Base-by-base conservation (phyloP, 169 alveolate genomes). In the Eimeria tenella region DNA sequence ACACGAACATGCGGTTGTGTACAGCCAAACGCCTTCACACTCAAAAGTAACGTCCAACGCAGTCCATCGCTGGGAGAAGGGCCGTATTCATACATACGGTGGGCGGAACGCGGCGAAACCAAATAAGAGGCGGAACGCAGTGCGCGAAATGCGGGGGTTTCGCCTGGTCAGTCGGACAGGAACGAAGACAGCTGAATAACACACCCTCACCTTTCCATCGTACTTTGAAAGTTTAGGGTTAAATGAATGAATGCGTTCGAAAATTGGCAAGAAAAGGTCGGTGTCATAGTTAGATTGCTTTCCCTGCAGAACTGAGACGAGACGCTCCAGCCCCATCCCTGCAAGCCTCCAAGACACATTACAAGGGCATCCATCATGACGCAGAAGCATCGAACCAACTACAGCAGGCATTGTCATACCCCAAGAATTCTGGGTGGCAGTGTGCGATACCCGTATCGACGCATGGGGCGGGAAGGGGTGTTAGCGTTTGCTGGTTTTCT, bases 311-410 rank as follows among this genome's bases (percentile, higher is more conserved):
- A 98, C 97, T 42, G 99, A 97, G 25, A 97, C 97, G 31, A 98
- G 96, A 23, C 99, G 98, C 96, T 98, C 99, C 86, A 98, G 93
- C 42, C 99, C 99, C 99, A 98, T 97, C 19, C 98, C 98, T 94
- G 93, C 70, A 56, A 17, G 23, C 10, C 52, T 53, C 70, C 4
- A 52, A 74, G 25, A 87, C 74, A 65, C 73, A 70, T 42, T 49
- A 4, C 50, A 21, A 56, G 31, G 19, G 68, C 19, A 17, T 68
- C 15, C 79, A 15, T 1, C 42, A 11, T 68, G 13, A n/a, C 79
- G 42, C 42, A 31, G 42, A 31, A 31, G 42, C 42, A 31, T 2
- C 42, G 42, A 31, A 31, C 42, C 13, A 19, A 60, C 70, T 11
- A 19, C 3, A 60, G 3, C 77, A 31, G 15, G 77, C 42, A 68